Evolutionary conservation across 345 rosid species (phyloP).

Genomic region (Noccaea caerulescens): DNA sequence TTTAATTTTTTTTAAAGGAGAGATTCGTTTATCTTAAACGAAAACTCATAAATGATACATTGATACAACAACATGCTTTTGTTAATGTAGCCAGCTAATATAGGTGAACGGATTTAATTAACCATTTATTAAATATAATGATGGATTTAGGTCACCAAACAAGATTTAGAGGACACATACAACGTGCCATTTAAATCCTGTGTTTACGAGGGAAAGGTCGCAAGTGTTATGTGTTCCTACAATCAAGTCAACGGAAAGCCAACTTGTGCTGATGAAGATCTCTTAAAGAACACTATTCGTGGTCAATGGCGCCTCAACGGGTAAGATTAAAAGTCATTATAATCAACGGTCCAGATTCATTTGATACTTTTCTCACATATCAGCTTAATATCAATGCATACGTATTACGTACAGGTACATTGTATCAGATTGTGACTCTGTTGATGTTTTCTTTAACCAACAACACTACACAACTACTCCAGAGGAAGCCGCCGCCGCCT

Average conservation of each 20-base stretch:
- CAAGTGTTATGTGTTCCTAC: constrained; percentile 98
- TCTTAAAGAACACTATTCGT: constrained; percentile 78
- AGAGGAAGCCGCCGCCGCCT: constrained; percentile 80
- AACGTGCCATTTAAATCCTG: constrained; percentile 86
- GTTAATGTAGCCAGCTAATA: not conserved
- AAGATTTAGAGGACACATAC: constrained; percentile 89
- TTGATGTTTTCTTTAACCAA: constrained; percentile 66
- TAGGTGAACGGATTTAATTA: not conserved
- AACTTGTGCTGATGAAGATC: constrained; percentile 84
- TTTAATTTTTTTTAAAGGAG: not conserved
- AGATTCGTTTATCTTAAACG: constrained; percentile 19
- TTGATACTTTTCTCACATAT: not conserved
- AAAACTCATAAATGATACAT: not conserved
- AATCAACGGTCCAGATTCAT: constrained; percentile 14
- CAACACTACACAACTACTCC: constrained; percentile 83
- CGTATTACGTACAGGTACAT: constrained; percentile 58
- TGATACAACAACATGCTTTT: constrained; percentile 4
- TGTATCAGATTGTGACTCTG: constrained; percentile 92
- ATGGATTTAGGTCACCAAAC: constrained; percentile 73
- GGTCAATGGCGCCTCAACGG: constrained; percentile 92
- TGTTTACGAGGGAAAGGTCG: constrained; percentile 83
- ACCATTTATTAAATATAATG: not conserved
- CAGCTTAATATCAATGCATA: not conserved
- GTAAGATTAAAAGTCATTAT: constrained; percentile 42
- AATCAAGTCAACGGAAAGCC: constrained; percentile 96